A percentile compares a stretch with the other conserved stretches of the same genome.
Conservation (phyloP, 2,329 filamentous ascomycete genomes). For the Neurospora crassa region DNA sequence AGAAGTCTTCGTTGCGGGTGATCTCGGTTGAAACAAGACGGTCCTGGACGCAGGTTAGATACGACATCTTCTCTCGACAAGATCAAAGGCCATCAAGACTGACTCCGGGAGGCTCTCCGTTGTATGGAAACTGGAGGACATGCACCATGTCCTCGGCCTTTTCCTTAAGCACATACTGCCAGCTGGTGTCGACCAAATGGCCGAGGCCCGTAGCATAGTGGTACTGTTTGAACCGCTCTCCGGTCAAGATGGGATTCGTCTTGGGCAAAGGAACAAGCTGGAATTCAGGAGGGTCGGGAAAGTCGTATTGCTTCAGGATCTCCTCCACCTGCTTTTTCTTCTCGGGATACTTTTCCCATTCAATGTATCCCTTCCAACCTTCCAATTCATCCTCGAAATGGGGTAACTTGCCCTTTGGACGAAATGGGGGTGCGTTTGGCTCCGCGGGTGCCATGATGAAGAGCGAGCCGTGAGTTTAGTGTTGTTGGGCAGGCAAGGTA, state of each 20-base stretch:
- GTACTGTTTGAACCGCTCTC: conserved; percentile 48
- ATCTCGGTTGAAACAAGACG: conserved; percentile 47
- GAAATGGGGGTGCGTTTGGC: conserved; percentile 10
- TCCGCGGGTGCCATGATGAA: conserved; percentile 10
- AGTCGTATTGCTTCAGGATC: conserved; percentile 41
- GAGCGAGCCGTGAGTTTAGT: background rate
- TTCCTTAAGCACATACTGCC: conserved; percentile 44
- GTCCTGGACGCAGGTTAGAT: conserved; percentile 20
- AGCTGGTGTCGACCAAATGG: conserved; percentile 46
- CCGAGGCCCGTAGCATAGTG: conserved; percentile 40
- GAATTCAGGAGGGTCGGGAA: conserved; percentile 44
- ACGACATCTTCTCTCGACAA: background rate
- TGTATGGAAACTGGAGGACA: conserved; percentile 54
- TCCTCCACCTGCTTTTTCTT: conserved; percentile 52
- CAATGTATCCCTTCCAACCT: conserved; percentile 45
- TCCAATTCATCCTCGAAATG: conserved; percentile 18
- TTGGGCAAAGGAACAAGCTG: conserved; percentile 44
- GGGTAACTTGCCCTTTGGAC: conserved; percentile 9
- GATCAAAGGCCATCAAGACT: background rate
- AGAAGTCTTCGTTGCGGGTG: conserved; percentile 45
- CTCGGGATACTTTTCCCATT: conserved; percentile 61
- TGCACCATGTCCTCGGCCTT: conserved; percentile 53
- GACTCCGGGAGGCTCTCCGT: conserved; percentile 47
- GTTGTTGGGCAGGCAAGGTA: background rate
- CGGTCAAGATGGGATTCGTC: conserved; percentile 48